Conservation (phyloP, 768 basidiomycete genomes). For the Crepidotus variabilis region DNA sequence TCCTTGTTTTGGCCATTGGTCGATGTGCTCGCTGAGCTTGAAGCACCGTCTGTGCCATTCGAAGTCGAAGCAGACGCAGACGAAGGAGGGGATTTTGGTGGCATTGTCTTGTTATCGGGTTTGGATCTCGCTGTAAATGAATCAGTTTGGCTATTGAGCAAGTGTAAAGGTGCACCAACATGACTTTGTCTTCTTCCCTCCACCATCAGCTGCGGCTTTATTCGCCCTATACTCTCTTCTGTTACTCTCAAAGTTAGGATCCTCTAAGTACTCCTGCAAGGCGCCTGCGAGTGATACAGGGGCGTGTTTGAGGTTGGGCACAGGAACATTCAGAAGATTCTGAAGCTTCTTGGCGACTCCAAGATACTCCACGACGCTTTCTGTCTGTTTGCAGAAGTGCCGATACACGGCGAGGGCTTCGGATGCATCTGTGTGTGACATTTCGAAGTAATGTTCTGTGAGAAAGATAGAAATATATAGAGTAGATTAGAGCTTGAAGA, state of each 20-base stretch:
- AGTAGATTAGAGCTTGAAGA: slow-evolving; percentile 2
- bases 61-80: not conserved
- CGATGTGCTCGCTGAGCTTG: slow-evolving; percentile 15
- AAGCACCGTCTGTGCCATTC: slow-evolving; percentile 4
- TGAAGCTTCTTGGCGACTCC: slow-evolving; percentile 90
- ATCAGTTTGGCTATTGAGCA: not conserved
- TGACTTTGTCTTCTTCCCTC: slow-evolving; percentile 21
- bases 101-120: slow-evolving; percentile 4
- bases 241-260: slow-evolving; percentile 96
- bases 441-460: slow-evolving; percentile 94
- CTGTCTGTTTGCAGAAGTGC: slow-evolving; percentile 91
- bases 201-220: slow-evolving; percentile 59
- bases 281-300: slow-evolving; percentile 93
- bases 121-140: slow-evolving; percentile 4
- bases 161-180: slow-evolving; percentile 25
- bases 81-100: not conserved
- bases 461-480: slow-evolving; percentile 10
- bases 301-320: slow-evolving; percentile 93
- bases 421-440: slow-evolving; percentile 90
- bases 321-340: slow-evolving; percentile 88
- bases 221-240: slow-evolving; percentile 86
- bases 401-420: slow-evolving; percentile 87
- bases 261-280: slow-evolving; percentile 92
- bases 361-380: slow-evolving; percentile 88
- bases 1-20: slow-evolving; percentile 35